phyloP scores from a whole-genome alignment of 192 early-diverging fungal species.

The Rhizoclosmatium sp. region DNA sequence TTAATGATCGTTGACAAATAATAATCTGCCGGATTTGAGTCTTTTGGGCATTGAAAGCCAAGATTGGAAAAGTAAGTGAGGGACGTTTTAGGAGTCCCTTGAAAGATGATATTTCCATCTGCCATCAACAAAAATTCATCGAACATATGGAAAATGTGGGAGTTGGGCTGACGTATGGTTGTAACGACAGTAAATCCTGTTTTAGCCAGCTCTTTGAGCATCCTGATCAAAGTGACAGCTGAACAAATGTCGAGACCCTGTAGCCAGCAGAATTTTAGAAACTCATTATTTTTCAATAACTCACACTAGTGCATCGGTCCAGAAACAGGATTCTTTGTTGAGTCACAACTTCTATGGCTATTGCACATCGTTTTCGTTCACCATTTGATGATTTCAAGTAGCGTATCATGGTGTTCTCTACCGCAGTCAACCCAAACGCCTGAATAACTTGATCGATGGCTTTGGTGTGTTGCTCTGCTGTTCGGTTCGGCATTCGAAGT shows the following conservation, averaged over 20 bases:
- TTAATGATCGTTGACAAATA: conserved; percentile 63
- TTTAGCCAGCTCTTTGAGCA: conserved; percentile 53
- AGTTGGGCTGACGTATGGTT: conserved; percentile 58
- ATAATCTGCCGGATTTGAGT: conserved; percentile 64
- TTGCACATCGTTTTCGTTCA: conserved; percentile 75
- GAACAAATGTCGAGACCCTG: conserved; percentile 65
- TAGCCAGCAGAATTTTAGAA: neutral
- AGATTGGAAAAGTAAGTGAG: conserved; percentile 55
- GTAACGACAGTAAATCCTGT: conserved; percentile 49
- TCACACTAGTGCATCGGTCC: conserved; percentile 68
- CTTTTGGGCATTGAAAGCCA: conserved; percentile 57
- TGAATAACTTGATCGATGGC: conserved; percentile 61
- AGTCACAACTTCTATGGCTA: conserved; percentile 72
- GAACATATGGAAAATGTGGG: conserved; percentile 65
- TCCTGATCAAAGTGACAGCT: conserved; percentile 54
- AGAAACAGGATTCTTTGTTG: conserved; percentile 70
- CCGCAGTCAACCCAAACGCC: conserved; percentile 66
- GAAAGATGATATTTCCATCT: conserved; percentile 72
- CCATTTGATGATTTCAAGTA: conserved; percentile 65
- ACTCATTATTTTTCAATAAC: neutral
- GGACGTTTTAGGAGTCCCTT: conserved; percentile 55
- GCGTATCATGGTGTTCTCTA: conserved; percentile 73
- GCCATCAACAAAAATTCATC: conserved; percentile 73
- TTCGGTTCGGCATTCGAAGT: conserved; percentile 56
- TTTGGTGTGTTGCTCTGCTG: conserved; percentile 15